phyloP scores from a whole-genome alignment of 2,329 filamentous ascomycete genomes.

The Penicillium capsulatum region DNA sequence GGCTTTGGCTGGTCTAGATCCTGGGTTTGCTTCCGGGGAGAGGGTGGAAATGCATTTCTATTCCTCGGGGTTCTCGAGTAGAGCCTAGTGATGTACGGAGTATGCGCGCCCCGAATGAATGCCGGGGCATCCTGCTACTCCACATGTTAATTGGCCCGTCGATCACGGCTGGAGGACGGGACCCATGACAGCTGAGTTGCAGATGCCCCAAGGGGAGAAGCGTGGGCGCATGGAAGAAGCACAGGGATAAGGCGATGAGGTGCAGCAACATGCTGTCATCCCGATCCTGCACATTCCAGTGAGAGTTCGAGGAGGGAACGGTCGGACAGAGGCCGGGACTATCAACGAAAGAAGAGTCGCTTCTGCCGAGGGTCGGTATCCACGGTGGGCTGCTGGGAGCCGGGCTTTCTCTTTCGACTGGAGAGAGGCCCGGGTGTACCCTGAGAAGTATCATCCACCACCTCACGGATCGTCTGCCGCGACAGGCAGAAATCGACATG shows the following conservation, averaged over 20 bases:
- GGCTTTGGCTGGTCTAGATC: too few relatives aligned
- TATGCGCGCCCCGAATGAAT: constrained; percentile 6
- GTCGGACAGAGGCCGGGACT: too few relatives aligned
- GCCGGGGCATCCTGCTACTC: constrained; percentile 16
- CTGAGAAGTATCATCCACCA: constrained; percentile 55
- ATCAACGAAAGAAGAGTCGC: constrained; percentile 32
- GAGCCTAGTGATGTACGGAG: not conserved
- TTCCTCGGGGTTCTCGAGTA: not conserved
- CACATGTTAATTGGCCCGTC: constrained; percentile 17
- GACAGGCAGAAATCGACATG: constrained; percentile 93
- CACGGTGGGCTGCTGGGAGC: constrained; percentile 18
- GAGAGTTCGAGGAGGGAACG: too few relatives aligned
- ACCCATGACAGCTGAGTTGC: not conserved
- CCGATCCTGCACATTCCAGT: too few relatives aligned
- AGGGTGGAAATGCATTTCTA: not conserved
- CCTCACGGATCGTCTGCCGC: constrained; percentile 77
- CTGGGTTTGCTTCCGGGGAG: too few relatives aligned
- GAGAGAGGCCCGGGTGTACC: constrained; percentile 8
- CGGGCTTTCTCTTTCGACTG: constrained; percentile 34
- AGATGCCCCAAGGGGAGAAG: too few relatives aligned
- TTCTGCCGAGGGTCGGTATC: constrained; percentile 31
- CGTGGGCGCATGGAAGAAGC: too few relatives aligned
- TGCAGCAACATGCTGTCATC: too few relatives aligned
- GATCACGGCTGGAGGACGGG: constrained; percentile 8
- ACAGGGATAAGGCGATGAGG: too few relatives aligned